Base-by-base conservation (phyloP, 2,329 filamentous ascomycete species). In the Ophiostoma sp. region DNA sequence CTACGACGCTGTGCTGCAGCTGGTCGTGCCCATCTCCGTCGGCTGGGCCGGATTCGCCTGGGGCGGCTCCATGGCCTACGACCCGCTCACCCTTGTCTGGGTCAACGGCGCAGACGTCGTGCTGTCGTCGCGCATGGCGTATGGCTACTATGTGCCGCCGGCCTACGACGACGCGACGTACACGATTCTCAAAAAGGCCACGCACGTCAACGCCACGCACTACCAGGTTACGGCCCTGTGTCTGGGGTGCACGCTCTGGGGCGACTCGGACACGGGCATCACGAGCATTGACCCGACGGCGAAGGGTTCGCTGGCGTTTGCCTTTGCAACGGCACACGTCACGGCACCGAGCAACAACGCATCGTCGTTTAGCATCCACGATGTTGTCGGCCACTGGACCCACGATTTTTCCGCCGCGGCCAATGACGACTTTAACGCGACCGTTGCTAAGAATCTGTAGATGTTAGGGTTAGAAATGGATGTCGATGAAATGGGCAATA, bases 1-100 rank as follows among this genome's bases (percentile, higher is more conserved):
- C 12, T 76, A 74, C 65, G 73, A 78, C 66, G 73, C 75, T 0
- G 75, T 79, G 62, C 72, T 80, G 3, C 81, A 83, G 71, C 77
- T 83, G 62, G 75, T 78, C 3, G 77, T 80, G 0, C 80, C 81
- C 14, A 75, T 75, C n/a, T 73, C 74, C 2, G 77, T 81, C 63
- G 81, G 81, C 68, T 83, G 81, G 81, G 78, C 79, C 8, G 81
- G 80, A 2, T 75, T 82, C 36, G 78, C 81, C 14, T 83, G 81
- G 81, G 81, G 80, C n/a, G 81, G 80, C 4, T 77, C 77, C 45
- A 83, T 83, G 81, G 77, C 79, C 0, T 80, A 81, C 73, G 79
- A 80, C 69, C 81, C 81, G 1, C 74, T 83, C 1, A 77, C 79
- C 4, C 73, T 83, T 41, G 78, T 76, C 4, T 83, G 81, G 81